Conservation (phyloP, 495 filamentous ascomycete genomes). For the Xylaria flabelliformis region DNA sequence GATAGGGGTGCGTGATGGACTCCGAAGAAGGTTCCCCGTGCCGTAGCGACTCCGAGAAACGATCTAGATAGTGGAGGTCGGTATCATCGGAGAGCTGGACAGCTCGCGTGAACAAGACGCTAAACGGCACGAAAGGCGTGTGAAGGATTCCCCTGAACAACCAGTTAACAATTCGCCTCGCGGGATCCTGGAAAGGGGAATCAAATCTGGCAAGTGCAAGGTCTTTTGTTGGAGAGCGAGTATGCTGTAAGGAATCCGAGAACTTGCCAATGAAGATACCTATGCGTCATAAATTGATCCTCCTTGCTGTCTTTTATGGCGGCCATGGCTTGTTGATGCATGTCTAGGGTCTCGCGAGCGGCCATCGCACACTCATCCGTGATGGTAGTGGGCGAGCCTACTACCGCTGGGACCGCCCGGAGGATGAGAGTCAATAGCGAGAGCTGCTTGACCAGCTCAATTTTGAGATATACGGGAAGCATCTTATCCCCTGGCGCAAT, state of each 20-base stretch:
- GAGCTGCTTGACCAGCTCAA: conserved; percentile 36
- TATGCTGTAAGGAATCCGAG: neutral
- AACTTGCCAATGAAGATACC: conserved; percentile 40
- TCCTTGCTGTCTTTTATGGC: conserved; percentile 28
- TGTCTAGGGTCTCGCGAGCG: conserved; percentile 37
- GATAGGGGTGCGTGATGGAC: conserved; percentile 35
- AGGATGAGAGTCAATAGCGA: conserved; percentile 38
- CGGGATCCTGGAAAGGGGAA: neutral
- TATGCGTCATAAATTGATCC: conserved; percentile 34
- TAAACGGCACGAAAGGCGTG: conserved; percentile 40
- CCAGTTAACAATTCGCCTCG: neutral
- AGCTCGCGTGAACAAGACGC: conserved; percentile 37
- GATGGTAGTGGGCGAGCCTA: conserved; percentile 21
- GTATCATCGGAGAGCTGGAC: conserved; percentile 34
- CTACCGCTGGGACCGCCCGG: conserved; percentile 30
- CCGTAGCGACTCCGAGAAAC: conserved; percentile 34
- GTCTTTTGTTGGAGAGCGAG: neutral
- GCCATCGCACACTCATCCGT: conserved; percentile 36
- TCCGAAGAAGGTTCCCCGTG: conserved; percentile 17
- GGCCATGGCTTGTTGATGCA: conserved; percentile 36
- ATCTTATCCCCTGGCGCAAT: neutral
- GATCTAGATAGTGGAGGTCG: conserved; percentile 34
- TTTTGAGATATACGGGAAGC: conserved; percentile 29
- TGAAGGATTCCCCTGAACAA: conserved; percentile 36
- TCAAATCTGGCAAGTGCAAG: neutral